Percentiles rank a stretch among this genome's conserved stretches.
Conservation (phyloP, 2,329 filamentous ascomycete genomes). For the Lachnellula suecica region DNA sequence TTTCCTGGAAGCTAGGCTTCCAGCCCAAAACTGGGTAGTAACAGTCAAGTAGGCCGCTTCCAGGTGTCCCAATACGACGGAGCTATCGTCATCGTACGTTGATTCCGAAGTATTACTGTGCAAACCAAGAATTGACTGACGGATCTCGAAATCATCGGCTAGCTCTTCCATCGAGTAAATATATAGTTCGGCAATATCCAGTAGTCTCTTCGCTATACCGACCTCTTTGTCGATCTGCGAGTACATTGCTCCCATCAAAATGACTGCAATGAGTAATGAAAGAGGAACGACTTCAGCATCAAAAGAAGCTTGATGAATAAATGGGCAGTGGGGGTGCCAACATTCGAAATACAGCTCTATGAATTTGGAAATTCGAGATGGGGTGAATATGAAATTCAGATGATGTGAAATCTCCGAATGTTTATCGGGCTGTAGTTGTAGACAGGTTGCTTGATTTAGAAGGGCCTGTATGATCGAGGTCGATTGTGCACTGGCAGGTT, state of each 20-base stretch:
- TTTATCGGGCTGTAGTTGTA: slow-evolving; percentile 37
- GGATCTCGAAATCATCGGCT: slow-evolving; percentile 39
- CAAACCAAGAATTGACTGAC: neutral
- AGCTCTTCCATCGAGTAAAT: slow-evolving; percentile 42
- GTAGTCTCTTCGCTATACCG: slow-evolving; percentile 36
- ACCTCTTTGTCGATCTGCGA: slow-evolving; percentile 39
- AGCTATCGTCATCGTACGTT: neutral
- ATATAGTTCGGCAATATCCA: slow-evolving; percentile 43
- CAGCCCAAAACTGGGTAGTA: slow-evolving; percentile 43
- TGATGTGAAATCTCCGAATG: slow-evolving; percentile 39
- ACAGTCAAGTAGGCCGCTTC: slow-evolving; percentile 43
- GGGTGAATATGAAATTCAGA: slow-evolving; percentile 40
- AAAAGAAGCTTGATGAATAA: slow-evolving; percentile 43
- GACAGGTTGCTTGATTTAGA: slow-evolving; percentile 36
- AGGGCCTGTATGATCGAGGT: slow-evolving; percentile 40
- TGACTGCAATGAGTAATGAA: slow-evolving; percentile 39
- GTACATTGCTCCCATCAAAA: slow-evolving; percentile 45
- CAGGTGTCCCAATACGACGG: slow-evolving; percentile 38
- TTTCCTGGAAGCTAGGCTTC: slow-evolving; percentile 36
- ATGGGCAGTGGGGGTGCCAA: slow-evolving; percentile 44
- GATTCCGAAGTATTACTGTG: neutral
- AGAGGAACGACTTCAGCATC: slow-evolving; percentile 36
- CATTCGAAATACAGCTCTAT: slow-evolving; percentile 42
- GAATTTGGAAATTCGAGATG: slow-evolving; percentile 40
- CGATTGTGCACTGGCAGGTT: slow-evolving; percentile 38